Base-by-base conservation (phyloP, 805 yeast genomes). In the Starmera pachycereana region DNA sequence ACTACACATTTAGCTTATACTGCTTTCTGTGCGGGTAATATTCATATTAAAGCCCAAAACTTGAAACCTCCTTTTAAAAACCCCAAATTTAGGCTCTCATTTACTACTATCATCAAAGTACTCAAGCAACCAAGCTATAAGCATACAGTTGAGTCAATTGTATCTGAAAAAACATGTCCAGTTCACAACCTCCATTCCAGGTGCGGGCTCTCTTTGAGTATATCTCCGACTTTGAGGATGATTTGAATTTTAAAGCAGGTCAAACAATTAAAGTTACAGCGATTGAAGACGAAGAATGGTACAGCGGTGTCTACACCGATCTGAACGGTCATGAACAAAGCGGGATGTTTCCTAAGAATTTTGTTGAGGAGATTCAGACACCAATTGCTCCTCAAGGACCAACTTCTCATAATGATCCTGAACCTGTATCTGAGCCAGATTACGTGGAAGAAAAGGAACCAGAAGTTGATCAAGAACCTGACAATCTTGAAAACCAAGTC, bases 251-350 rank as follows among this genome's bases (percentile, higher is more conserved):
- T 50, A 57, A 59, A 0, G 74, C 66, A 5, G 89, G 83, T 16
- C 87, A 83, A 56, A 47, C 72, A 27, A 80, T 90, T 47, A 74
- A 77, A 4, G 96, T 90, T 25, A 76, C 80, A 6, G 76, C 74
- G 32, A 68, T 85, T 39, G 96, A 87, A 49, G 97, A 90, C 58
- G 95, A 79, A 7, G 96, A 89, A 46, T 92, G 97, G 97, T 82
- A 75, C 54, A 66, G 72, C 32, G 98, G 98, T 4, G 63, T 68
- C 5, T 82, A 72, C 50, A 53, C 51, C 4, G 72, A 64, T 44
- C 31, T 42, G 1, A 33, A 40, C 14, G 85, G 85, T 6, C 53
- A 46, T 9, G 34, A 49, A 22, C 60, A 63, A 35, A 60, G 72
- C 16, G 98, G 98, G 8, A 79, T 89, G 65, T 92, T 92, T 52